These are phyloP conservation scores for Simplicillium aogashimaense DNA, from an alignment of 2,329 filamentous ascomycete genomes.

Conservation along the genomic window DNA sequence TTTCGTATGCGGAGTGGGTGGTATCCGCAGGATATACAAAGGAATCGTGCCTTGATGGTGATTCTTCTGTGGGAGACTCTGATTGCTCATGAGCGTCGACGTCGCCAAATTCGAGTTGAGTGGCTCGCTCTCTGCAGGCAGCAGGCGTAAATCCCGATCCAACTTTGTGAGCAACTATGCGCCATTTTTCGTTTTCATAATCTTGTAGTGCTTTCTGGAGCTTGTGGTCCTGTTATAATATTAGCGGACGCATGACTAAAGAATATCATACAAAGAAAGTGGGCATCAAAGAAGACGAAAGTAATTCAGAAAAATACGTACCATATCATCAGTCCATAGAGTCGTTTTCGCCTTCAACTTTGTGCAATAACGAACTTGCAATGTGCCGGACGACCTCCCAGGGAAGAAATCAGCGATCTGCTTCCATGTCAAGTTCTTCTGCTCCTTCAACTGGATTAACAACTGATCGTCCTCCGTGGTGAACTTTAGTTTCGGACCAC, in stretches of 20 bases:
- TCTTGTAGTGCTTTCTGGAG: slow-evolving; percentile 68
- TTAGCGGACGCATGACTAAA: slow-evolving; percentile 3
- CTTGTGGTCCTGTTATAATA: slow-evolving; percentile 56
- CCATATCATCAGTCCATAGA: slow-evolving; percentile 88
- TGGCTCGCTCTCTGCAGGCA: slow-evolving; percentile 74
- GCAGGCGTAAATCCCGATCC: slow-evolving; percentile 81
- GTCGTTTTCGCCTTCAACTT: slow-evolving; percentile 92
- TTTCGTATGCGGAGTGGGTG: not conserved
- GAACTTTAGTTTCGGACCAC: slow-evolving; percentile 87
- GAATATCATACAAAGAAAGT: too few relatives aligned
- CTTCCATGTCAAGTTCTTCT: slow-evolving; percentile 92
- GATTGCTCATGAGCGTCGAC: slow-evolving; percentile 42
- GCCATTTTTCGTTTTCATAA: slow-evolving; percentile 89
- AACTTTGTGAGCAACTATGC: slow-evolving; percentile 82
- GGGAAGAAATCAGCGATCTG: slow-evolving; percentile 97
- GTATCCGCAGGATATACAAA: not conserved
- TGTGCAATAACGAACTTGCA: slow-evolving; percentile 91
- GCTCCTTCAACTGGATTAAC: slow-evolving; percentile 84
- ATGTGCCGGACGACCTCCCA: slow-evolving; percentile 76
- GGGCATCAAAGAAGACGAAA: not conserved
- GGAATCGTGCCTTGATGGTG: slow-evolving; percentile 13
- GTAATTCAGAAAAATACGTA: slow-evolving; percentile 35
- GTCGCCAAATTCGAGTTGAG: slow-evolving; percentile 43
- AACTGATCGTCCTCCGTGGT: slow-evolving; percentile 85
- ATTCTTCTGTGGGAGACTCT: slow-evolving; percentile 38